Conservation (phyloP, 169 alveolate genomes). For the Plasmodium falciparum region DNA sequence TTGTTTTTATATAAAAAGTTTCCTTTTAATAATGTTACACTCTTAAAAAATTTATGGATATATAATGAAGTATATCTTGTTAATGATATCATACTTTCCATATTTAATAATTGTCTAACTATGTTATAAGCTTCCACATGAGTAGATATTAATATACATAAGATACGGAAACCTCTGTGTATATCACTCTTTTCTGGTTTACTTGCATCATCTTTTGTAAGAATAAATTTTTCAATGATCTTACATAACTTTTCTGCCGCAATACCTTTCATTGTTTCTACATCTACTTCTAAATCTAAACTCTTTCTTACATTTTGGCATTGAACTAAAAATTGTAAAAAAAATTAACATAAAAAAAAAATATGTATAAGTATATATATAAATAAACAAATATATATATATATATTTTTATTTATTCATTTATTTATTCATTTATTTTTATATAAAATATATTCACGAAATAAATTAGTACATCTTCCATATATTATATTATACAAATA, state of each 20-base stretch:
- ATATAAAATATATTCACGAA: background rate
- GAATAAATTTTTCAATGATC: constrained; percentile 16
- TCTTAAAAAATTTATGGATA: constrained; percentile 63
- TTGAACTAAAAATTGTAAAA: constrained; percentile 17
- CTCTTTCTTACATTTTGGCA: constrained; percentile 46
- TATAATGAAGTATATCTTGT: constrained; percentile 75
- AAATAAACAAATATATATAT: too few relatives aligned
- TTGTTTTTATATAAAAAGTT: constrained; percentile 27
- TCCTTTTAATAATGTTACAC: constrained; percentile 28
- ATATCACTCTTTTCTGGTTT: constrained; percentile 3
- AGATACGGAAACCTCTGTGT: constrained; percentile 48
- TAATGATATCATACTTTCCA: constrained; percentile 60
- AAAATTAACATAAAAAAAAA: background rate
- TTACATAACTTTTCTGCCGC: constrained; percentile 56
- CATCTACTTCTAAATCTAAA: constrained; percentile 23
- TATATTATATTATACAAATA: background rate
- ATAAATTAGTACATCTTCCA: background rate
- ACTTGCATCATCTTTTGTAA: background rate
- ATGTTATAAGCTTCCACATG: constrained; percentile 53
- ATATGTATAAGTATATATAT: too few relatives aligned
- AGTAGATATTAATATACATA: constrained; percentile 45
- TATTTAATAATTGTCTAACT: constrained; percentile 63
- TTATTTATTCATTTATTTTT: background rate
- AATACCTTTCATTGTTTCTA: constrained; percentile 28
- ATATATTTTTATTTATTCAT: background rate